A percentile compares a stretch with the other conserved stretches of the same genome.
Evolutionary conservation across 352 stramenopile species (phyloP).

Genomic region (Phytopythium ostracodes): DNA sequence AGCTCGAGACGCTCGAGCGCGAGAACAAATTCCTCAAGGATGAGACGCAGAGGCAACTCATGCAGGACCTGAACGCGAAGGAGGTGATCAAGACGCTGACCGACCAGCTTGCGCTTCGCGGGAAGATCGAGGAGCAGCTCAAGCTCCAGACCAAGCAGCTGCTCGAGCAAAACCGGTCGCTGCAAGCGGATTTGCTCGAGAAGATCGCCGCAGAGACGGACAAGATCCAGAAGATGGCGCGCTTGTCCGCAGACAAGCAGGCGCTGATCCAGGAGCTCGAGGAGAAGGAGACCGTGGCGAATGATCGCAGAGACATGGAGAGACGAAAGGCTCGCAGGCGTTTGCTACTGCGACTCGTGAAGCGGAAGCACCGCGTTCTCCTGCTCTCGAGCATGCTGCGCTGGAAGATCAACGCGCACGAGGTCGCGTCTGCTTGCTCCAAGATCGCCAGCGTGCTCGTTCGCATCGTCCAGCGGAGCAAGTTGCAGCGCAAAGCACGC

Average conservation of each 20-base stretch:
- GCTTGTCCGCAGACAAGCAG: slow-evolving; percentile 56
- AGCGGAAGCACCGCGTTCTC: slow-evolving; percentile 24
- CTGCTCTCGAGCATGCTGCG: slow-evolving; percentile 21
- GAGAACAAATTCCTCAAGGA: slow-evolving; percentile 60
- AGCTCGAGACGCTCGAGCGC: slow-evolving; percentile 40
- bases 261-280: slow-evolving; percentile 48
- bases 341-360: slow-evolving; percentile 27
- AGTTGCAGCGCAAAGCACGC: slow-evolving; percentile 18
- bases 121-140: slow-evolving; percentile 61
- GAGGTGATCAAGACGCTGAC: slow-evolving; percentile 49
- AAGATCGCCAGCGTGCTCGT: slow-evolving; percentile 18
- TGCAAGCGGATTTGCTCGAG: slow-evolving; percentile 60
- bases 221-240: slow-evolving; percentile 68
- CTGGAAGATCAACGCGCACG: slow-evolving; percentile 19
- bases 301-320: slow-evolving; percentile 23
- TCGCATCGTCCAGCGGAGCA: slow-evolving; percentile 3
- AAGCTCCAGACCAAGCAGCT: slow-evolving; percentile 68
- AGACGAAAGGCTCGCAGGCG: slow-evolving; percentile 21
- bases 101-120: slow-evolving; percentile 46
- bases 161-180: slow-evolving; percentile 63
- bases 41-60: slow-evolving; percentile 53
- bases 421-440: slow-evolving; percentile 10
- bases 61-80: slow-evolving; percentile 49
- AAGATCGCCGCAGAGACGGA: slow-evolving; percentile 60
- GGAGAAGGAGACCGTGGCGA: slow-evolving; percentile 31